A percentile compares a stretch with the other conserved stretches of the same genome.
Evolutionary conservation across 768 basidiomycete genomes (phyloP).

Genomic region (Terana coerulea): DNA sequence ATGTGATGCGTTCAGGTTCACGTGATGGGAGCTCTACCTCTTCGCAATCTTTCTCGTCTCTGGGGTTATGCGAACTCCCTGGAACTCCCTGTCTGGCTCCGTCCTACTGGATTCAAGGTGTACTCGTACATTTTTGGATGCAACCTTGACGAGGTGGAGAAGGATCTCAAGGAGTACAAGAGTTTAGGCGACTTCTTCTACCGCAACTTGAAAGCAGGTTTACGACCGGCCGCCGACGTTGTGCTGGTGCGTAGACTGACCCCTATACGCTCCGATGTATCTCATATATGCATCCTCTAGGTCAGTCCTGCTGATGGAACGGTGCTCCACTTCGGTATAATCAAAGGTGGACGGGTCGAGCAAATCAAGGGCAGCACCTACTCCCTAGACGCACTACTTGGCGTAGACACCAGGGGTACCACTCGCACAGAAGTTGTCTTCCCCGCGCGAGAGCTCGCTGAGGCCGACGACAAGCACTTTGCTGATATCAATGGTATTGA

Average conservation of each 20-base stretch:
- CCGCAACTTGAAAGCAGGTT: constrained; percentile 77
- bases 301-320: constrained; percentile 95
- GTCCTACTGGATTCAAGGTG: constrained; percentile 83
- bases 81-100: constrained; percentile 90
- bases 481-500: constrained; percentile 97
- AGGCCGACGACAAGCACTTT: constrained; percentile 85
- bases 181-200: constrained; percentile 98
- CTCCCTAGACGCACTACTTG: constrained; percentile 90
- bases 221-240: constrained; percentile 73
- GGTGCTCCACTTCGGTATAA: constrained; percentile 87
- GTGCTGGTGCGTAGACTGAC: constrained; percentile 53
- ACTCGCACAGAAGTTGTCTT: constrained; percentile 39
- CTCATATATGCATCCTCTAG: constrained; percentile 32
- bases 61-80: constrained; percentile 97
- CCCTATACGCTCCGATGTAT: neutral
- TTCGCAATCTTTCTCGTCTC: constrained; percentile 93
- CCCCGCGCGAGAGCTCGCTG: constrained; percentile 46
- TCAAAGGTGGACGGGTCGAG: constrained; percentile 76
- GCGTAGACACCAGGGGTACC: constrained; percentile 52
- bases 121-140: constrained; percentile 91
- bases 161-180: constrained; percentile 74
- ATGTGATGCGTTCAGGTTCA: constrained; percentile 59
- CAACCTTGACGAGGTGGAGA: constrained; percentile 87
- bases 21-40: constrained; percentile 90
- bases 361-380: constrained; percentile 99